Percentiles rank a stretch among this genome's conserved stretches.
Conservation (phyloP, 176 grass and related monocot species). For the Luzula sylvatica region DNA sequence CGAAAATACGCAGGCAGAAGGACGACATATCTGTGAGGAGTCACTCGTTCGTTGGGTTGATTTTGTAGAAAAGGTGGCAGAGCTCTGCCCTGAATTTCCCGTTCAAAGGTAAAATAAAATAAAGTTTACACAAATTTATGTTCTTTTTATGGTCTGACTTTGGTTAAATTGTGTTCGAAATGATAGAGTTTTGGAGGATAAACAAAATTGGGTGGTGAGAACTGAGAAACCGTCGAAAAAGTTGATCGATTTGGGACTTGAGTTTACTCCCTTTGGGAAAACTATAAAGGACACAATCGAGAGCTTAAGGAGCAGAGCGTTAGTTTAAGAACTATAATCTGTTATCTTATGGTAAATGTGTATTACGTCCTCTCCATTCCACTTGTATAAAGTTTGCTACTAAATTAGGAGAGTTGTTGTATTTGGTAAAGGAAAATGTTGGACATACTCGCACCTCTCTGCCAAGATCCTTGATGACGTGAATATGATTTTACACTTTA, state of each 20-base stretch:
- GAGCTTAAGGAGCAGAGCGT: conserved; percentile 36
- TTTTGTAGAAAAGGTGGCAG: conserved; percentile 25
- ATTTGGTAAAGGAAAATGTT: too few relatives aligned
- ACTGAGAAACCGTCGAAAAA: conserved; percentile 35
- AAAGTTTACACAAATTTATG: neutral
- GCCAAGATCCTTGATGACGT: too few relatives aligned
- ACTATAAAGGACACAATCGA: conserved; percentile 32
- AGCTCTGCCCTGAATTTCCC: conserved; percentile 34
- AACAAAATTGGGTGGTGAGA: conserved; percentile 34
- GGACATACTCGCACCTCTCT: too few relatives aligned
- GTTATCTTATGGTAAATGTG: neutral
- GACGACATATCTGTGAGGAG: conserved; percentile 43
- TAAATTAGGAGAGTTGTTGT: too few relatives aligned
- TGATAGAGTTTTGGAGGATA: conserved; percentile 38
- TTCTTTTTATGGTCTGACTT: neutral
- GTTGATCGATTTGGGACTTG: conserved; percentile 35
- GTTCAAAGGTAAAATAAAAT: conserved; percentile 22
- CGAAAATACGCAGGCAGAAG: conserved; percentile 24
- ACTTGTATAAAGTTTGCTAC: neutral
- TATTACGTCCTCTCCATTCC: neutral
- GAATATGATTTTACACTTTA: too few relatives aligned
- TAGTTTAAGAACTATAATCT: conserved; percentile 6
- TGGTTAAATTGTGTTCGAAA: neutral
- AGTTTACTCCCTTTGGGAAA: conserved; percentile 28
- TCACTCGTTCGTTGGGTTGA: conserved; percentile 10